These are phyloP conservation scores for Rhizoclosmatium globosum DNA, from an alignment of 192 early-diverging fungal genomes.

Conservation along the genomic window DNA sequence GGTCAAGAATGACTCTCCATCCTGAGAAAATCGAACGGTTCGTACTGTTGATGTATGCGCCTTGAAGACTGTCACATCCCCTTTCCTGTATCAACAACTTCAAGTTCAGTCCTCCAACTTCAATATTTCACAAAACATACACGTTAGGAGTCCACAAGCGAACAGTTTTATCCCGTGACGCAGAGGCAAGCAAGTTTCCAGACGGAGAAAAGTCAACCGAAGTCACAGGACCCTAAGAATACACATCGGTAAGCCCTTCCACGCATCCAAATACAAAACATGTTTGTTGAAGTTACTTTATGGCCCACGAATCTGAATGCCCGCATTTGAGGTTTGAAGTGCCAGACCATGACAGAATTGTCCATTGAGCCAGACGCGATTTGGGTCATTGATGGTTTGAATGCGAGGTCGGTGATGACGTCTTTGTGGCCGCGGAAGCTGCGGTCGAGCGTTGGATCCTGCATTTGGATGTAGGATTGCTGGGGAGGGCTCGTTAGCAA, in stretches of 20 bases:
- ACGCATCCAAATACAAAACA: background rate
- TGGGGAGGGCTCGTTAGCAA: background rate
- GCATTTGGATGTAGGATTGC: constrained; percentile 20
- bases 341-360: constrained; percentile 71
- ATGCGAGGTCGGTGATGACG: constrained; percentile 59
- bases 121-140: constrained; percentile 33
- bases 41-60: constrained; percentile 69
- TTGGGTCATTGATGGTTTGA: constrained; percentile 67
- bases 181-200: constrained; percentile 61
- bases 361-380: constrained; percentile 64
- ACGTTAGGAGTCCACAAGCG: constrained; percentile 70
- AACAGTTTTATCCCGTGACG: constrained; percentile 62
- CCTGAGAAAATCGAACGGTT: constrained; percentile 62
- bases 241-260: background rate
- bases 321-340: constrained; percentile 66
- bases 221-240: constrained; percentile 58
- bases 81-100: constrained; percentile 54
- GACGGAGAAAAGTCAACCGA: constrained; percentile 61
- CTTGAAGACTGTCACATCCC: constrained; percentile 66
- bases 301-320: constrained; percentile 69
- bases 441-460: constrained; percentile 64
- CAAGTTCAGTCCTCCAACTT: no score
- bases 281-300: constrained; percentile 44
- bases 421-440: constrained; percentile 69
- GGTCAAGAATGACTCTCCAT: constrained; percentile 57